These are phyloP conservation scores for Colletotrichum siamense DNA, from an alignment of 2,329 filamentous ascomycete genomes.

Conservation along the genomic window DNA sequence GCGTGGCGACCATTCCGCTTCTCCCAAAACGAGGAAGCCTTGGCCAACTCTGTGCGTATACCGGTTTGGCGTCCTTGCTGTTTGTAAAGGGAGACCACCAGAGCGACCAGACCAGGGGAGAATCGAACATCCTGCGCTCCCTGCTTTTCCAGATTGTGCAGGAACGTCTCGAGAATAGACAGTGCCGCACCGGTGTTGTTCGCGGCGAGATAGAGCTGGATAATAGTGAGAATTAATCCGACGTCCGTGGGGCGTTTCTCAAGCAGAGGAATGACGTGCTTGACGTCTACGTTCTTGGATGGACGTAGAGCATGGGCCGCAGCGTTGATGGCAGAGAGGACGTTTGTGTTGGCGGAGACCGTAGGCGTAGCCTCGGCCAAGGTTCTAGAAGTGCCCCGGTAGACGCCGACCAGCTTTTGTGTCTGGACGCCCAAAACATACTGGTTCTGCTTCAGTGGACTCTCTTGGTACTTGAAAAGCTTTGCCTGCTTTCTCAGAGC, in stretches of 20 bases:
- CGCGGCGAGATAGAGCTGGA: constrained; percentile 79
- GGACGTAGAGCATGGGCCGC: constrained; percentile 59
- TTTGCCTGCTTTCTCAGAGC: constrained; percentile 62
- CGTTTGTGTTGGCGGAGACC: constrained; percentile 37
- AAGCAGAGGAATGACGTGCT: constrained; percentile 70
- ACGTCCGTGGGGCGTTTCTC: constrained; percentile 80
- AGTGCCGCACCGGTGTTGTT: constrained; percentile 78
- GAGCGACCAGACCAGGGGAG: constrained; percentile 83
- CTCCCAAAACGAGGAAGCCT: constrained; percentile 84
- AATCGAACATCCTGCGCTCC: constrained; percentile 74
- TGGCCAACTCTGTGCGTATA: constrained; percentile 75
- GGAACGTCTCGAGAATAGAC: constrained; percentile 75
- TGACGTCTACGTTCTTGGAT: constrained; percentile 70
- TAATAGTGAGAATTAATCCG: constrained; percentile 78
- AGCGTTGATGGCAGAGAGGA: constrained; percentile 63
- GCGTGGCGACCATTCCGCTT: constrained; percentile 53
- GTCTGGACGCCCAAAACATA: constrained; percentile 69
- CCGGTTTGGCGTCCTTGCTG: constrained; percentile 75
- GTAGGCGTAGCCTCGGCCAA: constrained; percentile 36
- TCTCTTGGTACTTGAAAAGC: constrained; percentile 73
- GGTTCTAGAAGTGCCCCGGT: constrained; percentile 49
- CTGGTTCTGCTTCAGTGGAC: constrained; percentile 61
- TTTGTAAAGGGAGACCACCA: constrained; percentile 80
- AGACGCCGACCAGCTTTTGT: constrained; percentile 70
- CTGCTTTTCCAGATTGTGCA: constrained; percentile 70